A percentile compares a stretch with the other conserved stretches of the same genome.
These are phyloP conservation scores for Chaetomidium leptoderma DNA, from an alignment of 495 filamentous ascomycete genomes.

Conservation along the genomic window DNA sequence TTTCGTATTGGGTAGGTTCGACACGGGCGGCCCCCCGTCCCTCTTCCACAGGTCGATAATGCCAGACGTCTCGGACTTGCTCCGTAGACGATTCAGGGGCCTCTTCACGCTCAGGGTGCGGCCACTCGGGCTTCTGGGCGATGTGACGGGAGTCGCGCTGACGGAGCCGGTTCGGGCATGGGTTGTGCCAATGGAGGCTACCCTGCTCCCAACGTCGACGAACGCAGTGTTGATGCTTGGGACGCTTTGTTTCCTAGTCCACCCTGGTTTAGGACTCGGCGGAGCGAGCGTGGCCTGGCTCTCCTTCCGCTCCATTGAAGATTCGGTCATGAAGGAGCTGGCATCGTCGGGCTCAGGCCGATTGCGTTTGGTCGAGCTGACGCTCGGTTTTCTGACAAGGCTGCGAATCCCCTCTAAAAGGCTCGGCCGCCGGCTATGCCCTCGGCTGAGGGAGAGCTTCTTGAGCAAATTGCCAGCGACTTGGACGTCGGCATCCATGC, in stretches of 20 bases:
- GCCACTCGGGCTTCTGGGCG: conserved; percentile 46
- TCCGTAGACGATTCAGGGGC: conserved; percentile 58
- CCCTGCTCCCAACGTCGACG: conserved; percentile 56
- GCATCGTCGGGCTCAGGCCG: conserved; percentile 41
- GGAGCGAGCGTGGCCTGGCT: conserved; percentile 53
- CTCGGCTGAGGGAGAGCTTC: conserved; percentile 54
- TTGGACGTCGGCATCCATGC: conserved; percentile 57
- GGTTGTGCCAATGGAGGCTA: conserved; percentile 57
- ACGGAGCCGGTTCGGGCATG: conserved; percentile 56
- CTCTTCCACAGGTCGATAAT: conserved; percentile 49
- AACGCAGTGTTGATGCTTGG: conserved; percentile 63
- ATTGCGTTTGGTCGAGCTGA: conserved; percentile 44
- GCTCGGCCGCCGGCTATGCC: conserved; percentile 42
- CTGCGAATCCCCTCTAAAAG: conserved; percentile 46
- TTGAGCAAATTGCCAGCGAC: conserved; percentile 57
- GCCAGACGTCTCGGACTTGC: conserved; percentile 62
- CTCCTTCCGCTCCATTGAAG: conserved; percentile 37
- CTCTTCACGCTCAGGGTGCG: conserved; percentile 47
- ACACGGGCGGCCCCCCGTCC: conserved; percentile 57
- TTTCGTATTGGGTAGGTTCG: conserved; percentile 44
- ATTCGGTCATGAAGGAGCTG: conserved; percentile 31
- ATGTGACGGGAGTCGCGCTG: conserved; percentile 48
- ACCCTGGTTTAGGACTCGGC: conserved; percentile 52
- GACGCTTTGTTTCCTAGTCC: conserved; percentile 54
- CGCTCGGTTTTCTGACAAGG: conserved; percentile 53